Base-by-base conservation (phyloP, 345 rosid species). In the Boechera retrofracta region DNA sequence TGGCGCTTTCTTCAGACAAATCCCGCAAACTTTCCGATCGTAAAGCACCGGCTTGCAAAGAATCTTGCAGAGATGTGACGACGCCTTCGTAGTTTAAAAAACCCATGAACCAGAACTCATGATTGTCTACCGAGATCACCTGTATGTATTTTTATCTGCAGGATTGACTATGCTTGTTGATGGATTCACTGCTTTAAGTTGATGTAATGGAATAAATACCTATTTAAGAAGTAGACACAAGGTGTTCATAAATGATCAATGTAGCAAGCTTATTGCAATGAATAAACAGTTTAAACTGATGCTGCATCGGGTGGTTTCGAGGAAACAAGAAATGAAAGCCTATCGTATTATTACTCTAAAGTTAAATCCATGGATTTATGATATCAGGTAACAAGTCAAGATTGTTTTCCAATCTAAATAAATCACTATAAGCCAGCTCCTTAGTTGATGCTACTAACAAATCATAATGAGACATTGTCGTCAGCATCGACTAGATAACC, bases 1-100 rank as follows among this genome's bases (percentile, higher is more conserved):
- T 15, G 91, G 82, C 60, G 92, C 89, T 85, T 83, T 92, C 85
- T 90, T 92, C 45, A 95, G 77, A 86, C 91, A 89, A 67, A 95
- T 86, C 66, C 97, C 98, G 70, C 89, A 82, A 12, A 95, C 86
- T 21, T 21, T 21, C 82, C 7, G 80, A 74, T 64, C 73, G 76
- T 47, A 74, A 18, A 56, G 35, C 75, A 69, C 33, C 62, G 12
- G 76, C 74, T 65, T 74, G 78, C 67, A 82, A 71, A 21, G 24
- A 21, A 21, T 21, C 24, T 21, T 21, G 24, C 24, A 21, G 24
- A 42, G 74, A 72, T 16, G 73, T 15, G 61, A 81, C 84, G 5
- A 90, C 92, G 41, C 82, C 85, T 16, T 71, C 77, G 54, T 86
- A 87, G 83, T 85, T 83, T 51, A 89, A 72, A 75, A 86, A 86